Conservation (phyloP, 208 protist genomes). For the Plasmodiophora brassicae region DNA sequence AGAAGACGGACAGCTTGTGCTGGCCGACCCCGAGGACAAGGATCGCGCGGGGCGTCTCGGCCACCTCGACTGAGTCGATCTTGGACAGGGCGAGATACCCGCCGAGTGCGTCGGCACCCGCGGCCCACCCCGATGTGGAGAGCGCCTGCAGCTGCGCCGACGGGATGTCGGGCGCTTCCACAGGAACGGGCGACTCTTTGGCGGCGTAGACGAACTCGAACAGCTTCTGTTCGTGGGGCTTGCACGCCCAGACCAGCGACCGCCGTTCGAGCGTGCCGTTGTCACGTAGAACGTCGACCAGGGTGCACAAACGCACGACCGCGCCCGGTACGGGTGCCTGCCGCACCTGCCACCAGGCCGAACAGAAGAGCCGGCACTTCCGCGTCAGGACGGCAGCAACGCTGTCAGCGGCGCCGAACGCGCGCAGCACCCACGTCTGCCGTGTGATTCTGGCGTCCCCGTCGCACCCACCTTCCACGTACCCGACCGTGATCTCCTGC, state of each 20-base stretch:
- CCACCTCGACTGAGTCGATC: not conserved
- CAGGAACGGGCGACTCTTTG: too few species aligned
- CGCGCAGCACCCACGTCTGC: not conserved
- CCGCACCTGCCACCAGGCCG: not conserved
- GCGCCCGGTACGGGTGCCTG: not conserved
- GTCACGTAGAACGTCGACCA: not conserved
- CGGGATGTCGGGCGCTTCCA: too few species aligned
- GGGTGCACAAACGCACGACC: not conserved
- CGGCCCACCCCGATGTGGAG: too few species aligned
- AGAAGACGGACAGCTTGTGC: not conserved
- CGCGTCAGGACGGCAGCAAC: not conserved
- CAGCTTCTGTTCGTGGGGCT: too few species aligned
- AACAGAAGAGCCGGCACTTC: not conserved
- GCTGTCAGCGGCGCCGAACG: not conserved
- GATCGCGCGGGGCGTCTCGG: not conserved
- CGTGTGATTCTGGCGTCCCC: too few species aligned
- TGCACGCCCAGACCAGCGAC: not conserved
- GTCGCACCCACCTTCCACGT: too few species aligned
- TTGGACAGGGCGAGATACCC: not conserved
- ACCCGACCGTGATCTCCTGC: not conserved
- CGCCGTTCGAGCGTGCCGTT: not conserved
- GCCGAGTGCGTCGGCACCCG: too few species aligned
- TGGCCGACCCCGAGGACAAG: not conserved
- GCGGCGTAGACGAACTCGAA: too few species aligned
- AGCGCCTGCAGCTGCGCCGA: too few species aligned